Conservation (phyloP, 2,329 filamentous ascomycete genomes). For the Boeremia lycopersici region DNA sequence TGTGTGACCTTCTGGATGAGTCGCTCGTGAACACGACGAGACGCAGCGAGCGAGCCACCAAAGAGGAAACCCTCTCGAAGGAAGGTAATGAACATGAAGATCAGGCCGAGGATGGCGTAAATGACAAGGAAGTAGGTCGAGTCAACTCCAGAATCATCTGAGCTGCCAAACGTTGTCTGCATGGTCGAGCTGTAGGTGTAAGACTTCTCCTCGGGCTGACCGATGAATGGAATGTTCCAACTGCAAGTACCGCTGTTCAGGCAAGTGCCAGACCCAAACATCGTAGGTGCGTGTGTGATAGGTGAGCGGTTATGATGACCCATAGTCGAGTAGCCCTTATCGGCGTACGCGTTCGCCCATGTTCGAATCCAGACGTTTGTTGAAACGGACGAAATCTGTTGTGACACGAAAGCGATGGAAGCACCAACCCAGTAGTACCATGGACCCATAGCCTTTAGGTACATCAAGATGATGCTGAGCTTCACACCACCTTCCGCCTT, state of each 20-base stretch:
- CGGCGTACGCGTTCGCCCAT: constrained; percentile 89
- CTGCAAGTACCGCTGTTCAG: constrained; percentile 58
- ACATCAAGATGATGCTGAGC: constrained; percentile 82
- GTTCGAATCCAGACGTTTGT: constrained; percentile 94
- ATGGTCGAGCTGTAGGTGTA: constrained; percentile 48
- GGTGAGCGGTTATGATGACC: constrained; percentile 44
- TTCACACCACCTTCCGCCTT: constrained; percentile 90
- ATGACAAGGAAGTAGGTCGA: constrained; percentile 82
- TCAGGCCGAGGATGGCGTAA: constrained; percentile 79
- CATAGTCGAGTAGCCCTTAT: constrained; percentile 48
- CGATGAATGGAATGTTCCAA: constrained; percentile 50
- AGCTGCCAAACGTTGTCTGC: constrained; percentile 48
- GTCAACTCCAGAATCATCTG: constrained; percentile 65
- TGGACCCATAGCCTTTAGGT: constrained; percentile 87
- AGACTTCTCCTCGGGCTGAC: constrained; percentile 27
- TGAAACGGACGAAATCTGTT: constrained; percentile 84
- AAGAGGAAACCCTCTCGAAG: constrained; percentile 87
- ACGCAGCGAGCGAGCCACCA: constrained; percentile 87
- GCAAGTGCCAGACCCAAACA: constrained; percentile 54
- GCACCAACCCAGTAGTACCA: constrained; percentile 94
- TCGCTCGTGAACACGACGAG: constrained; percentile 78
- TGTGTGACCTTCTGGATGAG: constrained; percentile 81
- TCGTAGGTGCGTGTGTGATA: constrained; percentile 51
- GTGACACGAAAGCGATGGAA: constrained; percentile 73
- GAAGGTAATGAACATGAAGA: constrained; percentile 81